Base-by-base conservation (phyloP, 768 basidiomycete species). In the Phlebiopsis gigantea region DNA sequence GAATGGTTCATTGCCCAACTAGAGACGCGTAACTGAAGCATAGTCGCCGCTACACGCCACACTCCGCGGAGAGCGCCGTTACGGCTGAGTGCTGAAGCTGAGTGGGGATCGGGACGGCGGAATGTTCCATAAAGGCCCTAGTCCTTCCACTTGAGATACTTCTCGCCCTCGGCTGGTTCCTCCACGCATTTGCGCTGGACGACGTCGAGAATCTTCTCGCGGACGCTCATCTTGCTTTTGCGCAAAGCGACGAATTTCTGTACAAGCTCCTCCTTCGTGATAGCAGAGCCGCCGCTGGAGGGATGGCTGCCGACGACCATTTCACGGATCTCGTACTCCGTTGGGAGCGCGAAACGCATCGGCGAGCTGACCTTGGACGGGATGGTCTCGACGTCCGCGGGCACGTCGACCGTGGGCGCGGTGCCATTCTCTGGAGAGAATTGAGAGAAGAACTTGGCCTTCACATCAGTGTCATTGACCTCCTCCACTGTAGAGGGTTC, bases 181-280 rank as follows among this genome's bases (percentile, higher is more conserved):
- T 83, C 68, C 41, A 78, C 75, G 64, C 90, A 93, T 64, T 75
- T 79, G 63, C 93, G 84, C 55, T 74, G 66, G 12, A 89, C 78
- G 46, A 97, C 83, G 61, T 94, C 93, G 31, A 80, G 61, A 21
- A 96, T 75, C 72, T 94, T 97, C 64, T 85, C 85, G 63, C 71
- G 75, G 2, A 91, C 82, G 25, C 90, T 91, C 62, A 62, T 49
- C 71, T 83, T 83, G 26, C 79, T 75, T 60, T 72, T 66, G 28
- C 77, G 76, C 47, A 79, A 59, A 26, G 75, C 70, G 41, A 77
- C 71, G 59, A 84, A 84, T 65, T 77, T 77, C 24, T 75, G 70
- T 5, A 90, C 63, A 44, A 94, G 68, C 63, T 93, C 90, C 31
- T 82, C 75, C 53, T 80, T 67, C 7, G 78, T 85, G 25, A 88